phyloP scores from a whole-genome alignment of 805 yeast genomes.

The Suhomyces tanzawaensis region DNA sequence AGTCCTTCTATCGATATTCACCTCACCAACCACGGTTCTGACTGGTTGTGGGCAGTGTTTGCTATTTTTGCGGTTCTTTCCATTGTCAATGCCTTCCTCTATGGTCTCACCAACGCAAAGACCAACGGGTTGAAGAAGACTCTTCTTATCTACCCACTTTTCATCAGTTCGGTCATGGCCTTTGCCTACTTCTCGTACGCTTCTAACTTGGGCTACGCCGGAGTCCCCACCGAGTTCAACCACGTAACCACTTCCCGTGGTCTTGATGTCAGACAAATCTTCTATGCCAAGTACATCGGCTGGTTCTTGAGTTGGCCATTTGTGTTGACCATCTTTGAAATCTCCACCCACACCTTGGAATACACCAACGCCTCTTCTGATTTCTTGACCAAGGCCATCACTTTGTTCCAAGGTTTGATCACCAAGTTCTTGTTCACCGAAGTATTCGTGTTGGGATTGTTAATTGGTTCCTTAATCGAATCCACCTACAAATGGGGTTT shows the following conservation, averaged over 20 bases:
- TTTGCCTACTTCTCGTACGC: constrained; percentile 55
- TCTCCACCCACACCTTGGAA: constrained; percentile 30
- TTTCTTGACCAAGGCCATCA: constrained; percentile 24
- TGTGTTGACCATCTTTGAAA: constrained; percentile 31
- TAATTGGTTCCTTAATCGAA: constrained; percentile 54
- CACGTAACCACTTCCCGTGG: constrained; percentile 38
- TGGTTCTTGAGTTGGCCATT: constrained; percentile 57
- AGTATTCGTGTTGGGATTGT: constrained; percentile 50
- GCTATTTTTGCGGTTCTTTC: constrained; percentile 44
- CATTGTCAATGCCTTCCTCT: constrained; percentile 22
- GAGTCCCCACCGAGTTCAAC: constrained; percentile 45
- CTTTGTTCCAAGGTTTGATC: constrained; percentile 34
- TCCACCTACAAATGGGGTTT: constrained; percentile 70
- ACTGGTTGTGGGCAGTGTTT: constrained; percentile 68
- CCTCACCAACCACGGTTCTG: constrained; percentile 57
- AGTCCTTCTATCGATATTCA: constrained; percentile 44
- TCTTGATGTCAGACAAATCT: constrained; percentile 47
- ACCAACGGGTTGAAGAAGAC: constrained; percentile 28
- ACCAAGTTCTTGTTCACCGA: constrained; percentile 44
- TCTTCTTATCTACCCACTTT: constrained; percentile 42
- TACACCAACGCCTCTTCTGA: constrained; percentile 31
- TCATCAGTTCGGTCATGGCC: constrained; percentile 41
- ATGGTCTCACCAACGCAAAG: constrained; percentile 18
- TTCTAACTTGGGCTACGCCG: constrained; percentile 56
- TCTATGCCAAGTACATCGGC: constrained; percentile 55